These are phyloP conservation scores for Benincasa hispida DNA, from an alignment of 306 rosid genomes.

Conservation along the genomic window DNA sequence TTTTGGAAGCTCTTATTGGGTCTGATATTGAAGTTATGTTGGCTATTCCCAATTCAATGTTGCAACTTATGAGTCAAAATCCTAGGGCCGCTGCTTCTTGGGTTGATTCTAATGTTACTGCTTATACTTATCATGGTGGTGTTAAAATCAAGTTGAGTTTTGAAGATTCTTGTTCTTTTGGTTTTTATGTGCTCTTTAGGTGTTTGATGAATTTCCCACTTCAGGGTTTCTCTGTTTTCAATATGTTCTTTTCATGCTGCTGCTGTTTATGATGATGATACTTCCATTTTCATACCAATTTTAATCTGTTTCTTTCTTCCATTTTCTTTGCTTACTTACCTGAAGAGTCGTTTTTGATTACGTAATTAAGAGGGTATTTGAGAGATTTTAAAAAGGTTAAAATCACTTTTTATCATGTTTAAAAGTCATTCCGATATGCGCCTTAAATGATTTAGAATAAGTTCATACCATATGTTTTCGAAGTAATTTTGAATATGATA, in stretches of 20 bases:
- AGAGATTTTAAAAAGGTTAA: too few species aligned
- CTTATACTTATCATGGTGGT: constrained; percentile 64
- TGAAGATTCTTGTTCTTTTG: not conserved
- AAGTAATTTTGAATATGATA: too few species aligned
- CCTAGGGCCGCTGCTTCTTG: constrained; percentile 62
- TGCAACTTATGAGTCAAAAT: constrained; percentile 43
- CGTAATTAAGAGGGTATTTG: too few species aligned
- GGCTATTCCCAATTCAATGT: constrained; percentile 69
- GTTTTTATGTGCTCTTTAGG: not conserved
- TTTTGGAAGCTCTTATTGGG: constrained; percentile 63
- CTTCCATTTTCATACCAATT: not conserved
- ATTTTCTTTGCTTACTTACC: not conserved
- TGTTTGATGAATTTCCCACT: constrained; percentile 1
- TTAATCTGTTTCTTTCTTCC: not conserved
- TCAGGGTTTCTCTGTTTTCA: not conserved
- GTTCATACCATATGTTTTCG: too few species aligned
- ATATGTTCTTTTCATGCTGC: not conserved
- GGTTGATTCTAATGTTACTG: constrained; percentile 79
- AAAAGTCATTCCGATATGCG: too few species aligned
- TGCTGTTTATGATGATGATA: not conserved
- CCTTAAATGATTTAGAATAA: too few species aligned
- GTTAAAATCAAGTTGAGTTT: constrained; percentile 76
- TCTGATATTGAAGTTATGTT: constrained; percentile 76
- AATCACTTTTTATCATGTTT: too few species aligned
- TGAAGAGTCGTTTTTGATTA: too few species aligned